These are phyloP conservation scores for Eimeria maxima DNA, from an alignment of 169 alveolate species.

Conservation along the genomic window DNA sequence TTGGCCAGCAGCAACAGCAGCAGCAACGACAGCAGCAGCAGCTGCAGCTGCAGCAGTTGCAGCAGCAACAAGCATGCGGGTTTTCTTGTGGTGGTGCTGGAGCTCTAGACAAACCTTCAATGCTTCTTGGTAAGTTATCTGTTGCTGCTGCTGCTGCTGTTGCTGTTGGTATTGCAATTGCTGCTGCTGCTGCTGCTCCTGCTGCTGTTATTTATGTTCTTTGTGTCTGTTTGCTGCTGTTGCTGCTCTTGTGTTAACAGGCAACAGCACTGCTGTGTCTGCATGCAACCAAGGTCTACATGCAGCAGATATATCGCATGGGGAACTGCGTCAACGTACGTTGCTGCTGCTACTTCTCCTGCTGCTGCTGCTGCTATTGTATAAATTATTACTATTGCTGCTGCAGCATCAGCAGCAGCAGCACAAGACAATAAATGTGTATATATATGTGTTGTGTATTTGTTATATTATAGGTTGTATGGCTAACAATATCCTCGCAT, in stretches of 20 bases:
- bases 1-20: too few relatives aligned
- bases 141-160: slow-evolving; percentile 29
- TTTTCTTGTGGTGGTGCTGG: not conserved
- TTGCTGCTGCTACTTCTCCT: not conserved
- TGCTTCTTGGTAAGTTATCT: too few relatives aligned
- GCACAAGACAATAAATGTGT: slow-evolving; percentile 8
- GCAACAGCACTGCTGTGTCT: not conserved
- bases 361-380: slow-evolving; percentile 46
- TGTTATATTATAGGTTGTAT: too few relatives aligned
- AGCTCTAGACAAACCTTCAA: too few relatives aligned
- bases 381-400: not conserved
- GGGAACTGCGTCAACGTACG: not conserved
- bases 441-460: too few relatives aligned
- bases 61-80: too few relatives aligned
- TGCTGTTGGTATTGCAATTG: not conserved
- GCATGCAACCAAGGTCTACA: not conserved
- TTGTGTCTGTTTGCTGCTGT: not conserved
- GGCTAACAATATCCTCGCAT: too few relatives aligned
- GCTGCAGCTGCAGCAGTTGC: not conserved
- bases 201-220: not conserved
- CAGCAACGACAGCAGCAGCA: too few relatives aligned
- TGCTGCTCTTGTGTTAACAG: too few relatives aligned
- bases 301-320: too few relatives aligned
- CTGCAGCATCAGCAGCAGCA: not conserved
- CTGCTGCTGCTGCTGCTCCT: slow-evolving; percentile 24